Conservation (phyloP, 2,329 filamentous ascomycete genomes). For the Verticillium tricorpus region DNA sequence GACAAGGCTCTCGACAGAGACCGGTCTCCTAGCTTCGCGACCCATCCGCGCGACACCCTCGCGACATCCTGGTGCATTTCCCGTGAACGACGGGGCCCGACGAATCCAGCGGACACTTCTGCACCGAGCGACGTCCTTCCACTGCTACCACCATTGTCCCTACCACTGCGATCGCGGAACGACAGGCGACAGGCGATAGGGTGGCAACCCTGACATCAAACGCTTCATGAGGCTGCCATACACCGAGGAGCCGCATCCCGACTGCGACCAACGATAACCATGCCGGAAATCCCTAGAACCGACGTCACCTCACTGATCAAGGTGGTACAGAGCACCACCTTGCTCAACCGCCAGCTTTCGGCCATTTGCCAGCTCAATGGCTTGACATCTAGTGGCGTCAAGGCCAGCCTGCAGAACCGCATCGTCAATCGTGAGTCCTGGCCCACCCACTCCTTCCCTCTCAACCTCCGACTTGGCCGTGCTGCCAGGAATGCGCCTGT, state of each 20-base stretch:
- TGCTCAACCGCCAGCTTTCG: conserved; percentile 64
- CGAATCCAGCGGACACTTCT: not conserved
- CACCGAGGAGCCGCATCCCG: not conserved
- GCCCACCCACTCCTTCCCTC: conserved; percentile 5
- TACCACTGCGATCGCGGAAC: not conserved
- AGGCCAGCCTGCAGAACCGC: conserved; percentile 73
- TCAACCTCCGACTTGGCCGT: conserved; percentile 5
- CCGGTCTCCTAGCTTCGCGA: not conserved
- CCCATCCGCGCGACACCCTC: not conserved
- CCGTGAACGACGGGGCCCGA: not conserved
- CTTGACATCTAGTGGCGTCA: conserved; percentile 76
- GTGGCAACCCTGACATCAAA: not conserved
- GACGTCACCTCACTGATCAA: conserved; percentile 43
- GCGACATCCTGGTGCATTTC: not conserved
- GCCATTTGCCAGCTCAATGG: conserved; percentile 71
- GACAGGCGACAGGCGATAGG: not conserved
- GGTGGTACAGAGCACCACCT: conserved; percentile 35
- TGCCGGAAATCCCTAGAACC: conserved; percentile 24
- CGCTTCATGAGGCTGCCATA: conserved; percentile 12
- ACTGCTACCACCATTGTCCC: not conserved
- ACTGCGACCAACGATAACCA: conserved; percentile 7
- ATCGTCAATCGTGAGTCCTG: conserved; percentile 68
- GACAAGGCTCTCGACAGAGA: not conserved
- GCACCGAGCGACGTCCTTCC: not conserved
- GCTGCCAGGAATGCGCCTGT: not conserved